Evolutionary conservation across 805 yeast genomes (phyloP).

Genomic region (Wickerhamomyces queroliae): DNA sequence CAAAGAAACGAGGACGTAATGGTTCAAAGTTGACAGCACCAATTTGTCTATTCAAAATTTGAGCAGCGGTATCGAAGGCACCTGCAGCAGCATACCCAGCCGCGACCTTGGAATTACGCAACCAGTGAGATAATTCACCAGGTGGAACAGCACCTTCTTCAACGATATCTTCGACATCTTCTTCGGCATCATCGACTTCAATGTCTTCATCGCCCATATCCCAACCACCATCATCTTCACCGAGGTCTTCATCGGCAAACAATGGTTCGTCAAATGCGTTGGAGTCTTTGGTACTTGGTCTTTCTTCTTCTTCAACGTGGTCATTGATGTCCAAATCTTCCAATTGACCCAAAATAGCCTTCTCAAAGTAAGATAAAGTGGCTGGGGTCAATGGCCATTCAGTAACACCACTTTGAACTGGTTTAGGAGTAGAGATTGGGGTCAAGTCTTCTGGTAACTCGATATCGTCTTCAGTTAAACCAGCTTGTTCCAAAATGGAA

Average conservation of each 20-base stretch:
- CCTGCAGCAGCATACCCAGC: constrained; percentile 96
- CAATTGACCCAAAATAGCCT: constrained; percentile 72
- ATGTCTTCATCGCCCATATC: constrained; percentile 76
- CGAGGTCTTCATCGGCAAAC: constrained; percentile 39
- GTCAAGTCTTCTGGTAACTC: constrained; percentile 48
- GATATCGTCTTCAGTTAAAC: constrained; percentile 56
- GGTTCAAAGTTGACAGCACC: constrained; percentile 89
- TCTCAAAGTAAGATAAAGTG: constrained; percentile 76
- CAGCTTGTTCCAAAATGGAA: constrained; percentile 65
- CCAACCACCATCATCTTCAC: constrained; percentile 72
- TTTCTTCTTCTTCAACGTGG: constrained; percentile 23
- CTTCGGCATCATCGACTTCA: constrained; percentile 61
- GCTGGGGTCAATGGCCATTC: constrained; percentile 82
- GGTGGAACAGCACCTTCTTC: constrained; percentile 23
- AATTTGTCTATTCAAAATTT: constrained; percentile 80
- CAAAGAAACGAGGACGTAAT: constrained; percentile 73
- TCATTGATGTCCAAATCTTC: constrained; percentile 57
- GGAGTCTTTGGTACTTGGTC: constrained; percentile 14
- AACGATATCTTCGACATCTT: constrained; percentile 36
- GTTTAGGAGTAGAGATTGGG: constrained; percentile 34
- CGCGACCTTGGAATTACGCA: constrained; percentile 81
- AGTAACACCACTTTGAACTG: constrained; percentile 22
- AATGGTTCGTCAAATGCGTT: constrained; percentile 29
- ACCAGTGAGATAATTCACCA: constrained; percentile 71
- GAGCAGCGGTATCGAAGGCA: constrained; percentile 93